Percentiles rank a stretch among this genome's conserved stretches.
Conservation (phyloP, 306 rosid genomes). For the Bauhinia variegata region DNA sequence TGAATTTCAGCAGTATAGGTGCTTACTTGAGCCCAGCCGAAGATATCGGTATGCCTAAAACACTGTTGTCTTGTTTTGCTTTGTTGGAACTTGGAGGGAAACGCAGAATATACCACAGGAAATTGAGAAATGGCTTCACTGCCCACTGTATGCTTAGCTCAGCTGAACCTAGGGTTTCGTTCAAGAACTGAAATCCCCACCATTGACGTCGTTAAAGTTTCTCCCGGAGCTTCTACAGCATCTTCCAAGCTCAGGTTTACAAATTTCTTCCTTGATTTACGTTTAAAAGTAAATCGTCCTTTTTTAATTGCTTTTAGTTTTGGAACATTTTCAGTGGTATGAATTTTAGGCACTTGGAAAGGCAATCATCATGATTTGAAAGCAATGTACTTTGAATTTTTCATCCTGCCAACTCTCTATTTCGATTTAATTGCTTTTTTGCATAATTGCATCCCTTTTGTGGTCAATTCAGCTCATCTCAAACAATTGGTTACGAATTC, state of each 20-base stretch:
- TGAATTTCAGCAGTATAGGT: too few species aligned
- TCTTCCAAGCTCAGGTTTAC: constrained; percentile 40
- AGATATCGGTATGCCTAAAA: neutral
- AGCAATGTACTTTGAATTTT: too few species aligned
- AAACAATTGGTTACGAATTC: neutral
- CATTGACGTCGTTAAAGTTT: neutral
- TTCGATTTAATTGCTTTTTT: neutral
- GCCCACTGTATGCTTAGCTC: neutral
- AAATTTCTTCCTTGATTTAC: neutral
- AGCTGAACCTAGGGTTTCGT: constrained; percentile 40
- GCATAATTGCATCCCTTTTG: neutral
- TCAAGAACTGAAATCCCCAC: constrained; percentile 20
- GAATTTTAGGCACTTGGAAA: neutral
- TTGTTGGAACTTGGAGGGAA: neutral
- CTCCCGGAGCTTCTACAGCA: neutral
- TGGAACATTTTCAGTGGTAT: neutral
- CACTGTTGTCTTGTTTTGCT: too few species aligned
- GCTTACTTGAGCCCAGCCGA: too few species aligned
- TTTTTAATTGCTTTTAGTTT: neutral
- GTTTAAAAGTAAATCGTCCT: neutral
- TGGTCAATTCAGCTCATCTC: neutral
- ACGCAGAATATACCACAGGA: neutral
- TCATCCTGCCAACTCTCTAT: neutral
- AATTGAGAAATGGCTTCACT: constrained; percentile 30
- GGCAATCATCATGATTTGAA: neutral